Evolutionary conservation across 495 filamentous ascomycete species (phyloP).

Genomic region (Melanomma pulvis-pyrius): DNA sequence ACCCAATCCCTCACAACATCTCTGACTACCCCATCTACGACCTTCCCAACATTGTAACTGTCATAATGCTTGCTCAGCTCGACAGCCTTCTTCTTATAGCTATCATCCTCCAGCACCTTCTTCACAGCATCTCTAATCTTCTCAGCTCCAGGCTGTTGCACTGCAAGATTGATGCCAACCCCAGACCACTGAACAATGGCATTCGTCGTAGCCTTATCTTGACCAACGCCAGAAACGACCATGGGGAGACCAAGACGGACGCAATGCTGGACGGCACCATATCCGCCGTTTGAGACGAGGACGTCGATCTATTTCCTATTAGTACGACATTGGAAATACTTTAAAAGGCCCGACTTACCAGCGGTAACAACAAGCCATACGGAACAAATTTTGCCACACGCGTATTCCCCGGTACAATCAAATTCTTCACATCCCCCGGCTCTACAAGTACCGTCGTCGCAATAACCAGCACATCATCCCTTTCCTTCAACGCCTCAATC

Average conservation of each 20-base stretch:
- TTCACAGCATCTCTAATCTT: slow-evolving; percentile 7
- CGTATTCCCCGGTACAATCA: slow-evolving; percentile 8
- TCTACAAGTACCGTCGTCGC: slow-evolving; percentile 15
- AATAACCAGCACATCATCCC: slow-evolving; percentile 19
- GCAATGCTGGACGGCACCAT: slow-evolving; percentile 26
- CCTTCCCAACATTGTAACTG: slow-evolving; percentile 15
- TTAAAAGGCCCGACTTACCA: slow-evolving; percentile 8
- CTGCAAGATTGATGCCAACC: slow-evolving; percentile 12
- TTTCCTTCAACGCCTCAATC: slow-evolving; percentile 16
- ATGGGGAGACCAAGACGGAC: slow-evolving; percentile 22
- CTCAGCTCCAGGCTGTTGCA: slow-evolving; percentile 2
- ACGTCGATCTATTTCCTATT: slow-evolving; percentile 5
- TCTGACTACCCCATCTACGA: slow-evolving; percentile 8
- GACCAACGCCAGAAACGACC: slow-evolving; percentile 18
- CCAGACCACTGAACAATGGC: slow-evolving; percentile 15
- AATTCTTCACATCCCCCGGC: slow-evolving; percentile 13
- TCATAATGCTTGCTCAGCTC: slow-evolving; percentile 16
- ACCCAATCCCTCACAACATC: slow-evolving; percentile 18
- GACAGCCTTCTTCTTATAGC: slow-evolving; percentile 7
- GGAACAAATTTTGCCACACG: slow-evolving; percentile 23
- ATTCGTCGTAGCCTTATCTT: slow-evolving; percentile 23
- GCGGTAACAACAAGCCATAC: slow-evolving; percentile 11
- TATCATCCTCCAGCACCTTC: slow-evolving; percentile 2
- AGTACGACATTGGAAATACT: not conserved
- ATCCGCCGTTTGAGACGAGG: slow-evolving; percentile 26